These are phyloP conservation scores for Trichothecium roseum DNA, from an alignment of 2,329 filamentous ascomycete species.

Conservation along the genomic window DNA sequence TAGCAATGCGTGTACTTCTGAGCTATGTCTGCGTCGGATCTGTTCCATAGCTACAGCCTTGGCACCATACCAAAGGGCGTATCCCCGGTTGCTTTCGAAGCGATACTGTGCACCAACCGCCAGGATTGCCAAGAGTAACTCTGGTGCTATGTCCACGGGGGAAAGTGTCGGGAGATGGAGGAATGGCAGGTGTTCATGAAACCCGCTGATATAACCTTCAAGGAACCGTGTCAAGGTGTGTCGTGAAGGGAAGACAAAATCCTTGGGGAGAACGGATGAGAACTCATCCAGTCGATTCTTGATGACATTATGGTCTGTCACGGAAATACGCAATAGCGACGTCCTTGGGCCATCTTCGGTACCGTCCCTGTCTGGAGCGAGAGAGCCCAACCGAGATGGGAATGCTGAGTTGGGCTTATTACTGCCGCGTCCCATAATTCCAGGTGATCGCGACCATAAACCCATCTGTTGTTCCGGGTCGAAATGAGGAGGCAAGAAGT, in stretches of 20 bases:
- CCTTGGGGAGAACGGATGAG: constrained; percentile 45
- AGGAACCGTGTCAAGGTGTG: constrained; percentile 59
- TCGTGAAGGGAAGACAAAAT: constrained; percentile 59
- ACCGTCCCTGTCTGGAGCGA: constrained; percentile 40
- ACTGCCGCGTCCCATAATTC: constrained; percentile 25
- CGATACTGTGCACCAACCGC: constrained; percentile 59
- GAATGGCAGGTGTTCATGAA: constrained; percentile 47
- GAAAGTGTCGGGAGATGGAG: constrained; percentile 58
- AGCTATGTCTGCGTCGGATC: constrained; percentile 45
- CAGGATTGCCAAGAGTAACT: constrained; percentile 56
- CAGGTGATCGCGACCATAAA: constrained; percentile 36
- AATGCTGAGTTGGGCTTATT: constrained; percentile 42
- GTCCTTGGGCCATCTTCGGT: constrained; percentile 12
- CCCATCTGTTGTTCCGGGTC: constrained; percentile 42
- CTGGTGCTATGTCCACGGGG: constrained; percentile 53
- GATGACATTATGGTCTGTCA: constrained; percentile 43
- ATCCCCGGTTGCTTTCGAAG: constrained; percentile 48
- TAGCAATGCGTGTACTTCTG: constrained; percentile 44
- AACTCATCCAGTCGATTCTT: constrained; percentile 52
- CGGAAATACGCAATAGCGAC: constrained; percentile 36
- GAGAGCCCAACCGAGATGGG: constrained; percentile 42
- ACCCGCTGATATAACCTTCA: constrained; percentile 60
- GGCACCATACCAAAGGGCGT: constrained; percentile 51
- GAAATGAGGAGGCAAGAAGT: constrained; percentile 44
- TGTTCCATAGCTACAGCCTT: constrained; percentile 49